Conservation (phyloP, 257 asterid genomes). For the Penstemon barbatus region DNA sequence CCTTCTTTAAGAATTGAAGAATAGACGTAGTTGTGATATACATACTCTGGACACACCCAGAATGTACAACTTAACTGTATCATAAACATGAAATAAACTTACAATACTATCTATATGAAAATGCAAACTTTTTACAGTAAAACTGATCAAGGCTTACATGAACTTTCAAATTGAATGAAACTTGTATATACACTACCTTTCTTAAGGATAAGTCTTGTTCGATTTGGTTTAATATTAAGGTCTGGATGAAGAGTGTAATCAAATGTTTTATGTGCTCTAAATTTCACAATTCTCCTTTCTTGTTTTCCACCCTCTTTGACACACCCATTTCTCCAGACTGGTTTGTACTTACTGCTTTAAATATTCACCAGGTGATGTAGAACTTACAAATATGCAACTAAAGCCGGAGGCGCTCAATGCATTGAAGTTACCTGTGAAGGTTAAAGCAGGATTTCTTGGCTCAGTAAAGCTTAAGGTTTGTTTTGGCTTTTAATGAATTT, state of each 20-base stretch:
- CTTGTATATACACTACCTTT: neutral
- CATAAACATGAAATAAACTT: too few species aligned
- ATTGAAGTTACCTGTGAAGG: constrained; percentile 91
- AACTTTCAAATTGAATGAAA: neutral
- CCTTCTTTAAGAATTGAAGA: too few species aligned
- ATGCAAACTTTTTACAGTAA: neutral
- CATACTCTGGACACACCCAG: too few species aligned
- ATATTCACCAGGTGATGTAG: constrained; percentile 76
- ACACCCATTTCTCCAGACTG: neutral
- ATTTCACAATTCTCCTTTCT: neutral
- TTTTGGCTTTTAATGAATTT: constrained; percentile 25
- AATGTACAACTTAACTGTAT: too few species aligned
- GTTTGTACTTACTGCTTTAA: constrained; percentile 24
- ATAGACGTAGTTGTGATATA: too few species aligned
- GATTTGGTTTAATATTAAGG: neutral
- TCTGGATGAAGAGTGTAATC: neutral
- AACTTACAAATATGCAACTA: constrained; percentile 91
- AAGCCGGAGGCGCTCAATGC: constrained; percentile 99
- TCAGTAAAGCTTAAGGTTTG: constrained; percentile 96
- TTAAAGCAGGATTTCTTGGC: constrained; percentile 98
- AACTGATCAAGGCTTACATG: neutral
- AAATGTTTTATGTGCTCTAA: neutral
- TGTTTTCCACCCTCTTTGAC: neutral
- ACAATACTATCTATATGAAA: neutral
- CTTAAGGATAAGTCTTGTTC: neutral